These are phyloP conservation scores for Cyclostephanos tholiformis DNA, from an alignment of 108 stramenopile genomes.

Conservation along the genomic window DNA sequence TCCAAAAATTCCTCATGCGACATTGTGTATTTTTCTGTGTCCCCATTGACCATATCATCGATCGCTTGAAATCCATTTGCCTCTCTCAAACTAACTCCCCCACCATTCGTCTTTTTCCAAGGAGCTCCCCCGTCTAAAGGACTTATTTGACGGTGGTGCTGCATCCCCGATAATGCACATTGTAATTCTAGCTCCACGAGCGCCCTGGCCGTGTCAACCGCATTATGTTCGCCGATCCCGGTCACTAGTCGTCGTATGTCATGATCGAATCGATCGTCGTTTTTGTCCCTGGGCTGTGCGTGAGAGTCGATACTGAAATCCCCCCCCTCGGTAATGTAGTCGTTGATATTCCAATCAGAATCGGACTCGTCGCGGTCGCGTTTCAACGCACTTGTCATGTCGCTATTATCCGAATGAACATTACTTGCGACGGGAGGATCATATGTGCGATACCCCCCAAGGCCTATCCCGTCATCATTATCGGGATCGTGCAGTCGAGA, in stretches of 20 bases:
- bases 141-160: slow-evolving; percentile 8
- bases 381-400: not conserved
- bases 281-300: not conserved
- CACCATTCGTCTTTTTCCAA: slow-evolving; percentile 17
- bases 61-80: slow-evolving; percentile 3
- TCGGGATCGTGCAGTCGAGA: not conserved
- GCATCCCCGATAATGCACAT: slow-evolving; percentile 21
- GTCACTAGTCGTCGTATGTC: slow-evolving; percentile 1
- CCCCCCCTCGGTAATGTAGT: not conserved
- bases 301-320: too few species aligned
- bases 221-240: slow-evolving; percentile 10
- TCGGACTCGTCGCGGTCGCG: not conserved
- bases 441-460: not conserved
- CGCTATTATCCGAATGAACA: not conserved
- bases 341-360: not conserved
- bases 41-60: not conserved
- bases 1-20: slow-evolving; percentile 26
- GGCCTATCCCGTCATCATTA: not conserved
- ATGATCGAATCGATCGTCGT: not conserved
- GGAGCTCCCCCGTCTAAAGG: slow-evolving; percentile 7
- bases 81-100: not conserved
- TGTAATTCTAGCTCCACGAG: slow-evolving; percentile 39
- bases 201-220: slow-evolving; percentile 21
- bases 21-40: slow-evolving; percentile 21
- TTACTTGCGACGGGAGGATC: not conserved